Evolutionary conservation across 2,329 filamentous ascomycete genomes (phyloP).

Genomic region (Keithomyces neogunnii): DNA sequence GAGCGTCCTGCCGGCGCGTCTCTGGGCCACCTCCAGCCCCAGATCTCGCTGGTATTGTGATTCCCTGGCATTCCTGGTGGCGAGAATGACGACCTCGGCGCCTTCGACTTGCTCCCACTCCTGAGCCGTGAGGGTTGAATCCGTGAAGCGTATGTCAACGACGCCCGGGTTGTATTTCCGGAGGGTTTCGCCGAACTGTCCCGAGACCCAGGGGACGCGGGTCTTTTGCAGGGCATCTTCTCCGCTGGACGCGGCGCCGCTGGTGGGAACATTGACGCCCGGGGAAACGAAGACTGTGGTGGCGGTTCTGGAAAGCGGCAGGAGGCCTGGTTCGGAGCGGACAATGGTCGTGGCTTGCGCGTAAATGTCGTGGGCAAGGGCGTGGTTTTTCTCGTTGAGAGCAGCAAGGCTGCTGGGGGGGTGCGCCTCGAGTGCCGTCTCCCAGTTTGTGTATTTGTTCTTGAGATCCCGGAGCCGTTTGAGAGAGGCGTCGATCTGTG

Average conservation of each 20-base stretch:
- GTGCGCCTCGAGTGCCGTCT: slow-evolving; percentile 9
- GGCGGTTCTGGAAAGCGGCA: slow-evolving; percentile 11
- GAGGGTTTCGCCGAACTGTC: slow-evolving; percentile 13
- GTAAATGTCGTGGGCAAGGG: slow-evolving; percentile 12
- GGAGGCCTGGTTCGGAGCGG: slow-evolving; percentile 8
- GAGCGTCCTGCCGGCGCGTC: slow-evolving; percentile 7
- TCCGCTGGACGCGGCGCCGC: slow-evolving; percentile 15
- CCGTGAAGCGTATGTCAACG: slow-evolving; percentile 15
- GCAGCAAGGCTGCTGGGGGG: slow-evolving; percentile 4
- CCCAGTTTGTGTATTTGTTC: slow-evolving; percentile 14
- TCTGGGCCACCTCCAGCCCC: slow-evolving; percentile 11
- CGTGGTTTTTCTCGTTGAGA: slow-evolving; percentile 10
- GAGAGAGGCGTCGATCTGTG: slow-evolving; percentile 12
- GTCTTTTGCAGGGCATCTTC: slow-evolving; percentile 13
- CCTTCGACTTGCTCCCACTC: slow-evolving; percentile 13
- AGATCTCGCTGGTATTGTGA: slow-evolving; percentile 15
- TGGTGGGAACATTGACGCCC: slow-evolving; percentile 14
- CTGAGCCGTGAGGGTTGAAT: slow-evolving; percentile 7
- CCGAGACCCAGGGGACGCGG: slow-evolving; percentile 16
- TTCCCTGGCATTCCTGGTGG: slow-evolving; percentile 17
- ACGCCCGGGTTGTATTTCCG: slow-evolving; percentile 7
- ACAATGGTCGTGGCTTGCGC: slow-evolving; percentile 14
- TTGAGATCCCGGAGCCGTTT: slow-evolving; percentile 13
- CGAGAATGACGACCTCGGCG: slow-evolving; percentile 15
- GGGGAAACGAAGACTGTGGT: slow-evolving; percentile 17